Evolutionary conservation across 2,329 filamentous ascomycete genomes (phyloP).

Genomic region (Cyphellophora europaea): DNA sequence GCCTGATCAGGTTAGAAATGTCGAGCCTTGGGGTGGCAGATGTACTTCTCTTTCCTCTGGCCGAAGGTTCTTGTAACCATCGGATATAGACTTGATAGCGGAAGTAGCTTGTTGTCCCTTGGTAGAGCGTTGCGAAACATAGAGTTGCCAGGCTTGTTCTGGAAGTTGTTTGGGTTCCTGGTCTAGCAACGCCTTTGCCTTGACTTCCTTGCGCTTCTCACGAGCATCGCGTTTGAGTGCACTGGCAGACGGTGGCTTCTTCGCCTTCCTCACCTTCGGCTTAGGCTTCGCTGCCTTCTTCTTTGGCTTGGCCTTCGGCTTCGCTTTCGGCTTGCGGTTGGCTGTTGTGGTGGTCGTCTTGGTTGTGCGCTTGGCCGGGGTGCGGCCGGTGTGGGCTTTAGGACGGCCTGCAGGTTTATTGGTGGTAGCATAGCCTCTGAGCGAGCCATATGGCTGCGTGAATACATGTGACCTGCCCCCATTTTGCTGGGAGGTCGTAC

Average conservation of each 20-base stretch:
- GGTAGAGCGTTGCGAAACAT: constrained; percentile 12
- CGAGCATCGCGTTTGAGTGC: constrained; percentile 18
- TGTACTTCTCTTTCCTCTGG: constrained; percentile 29
- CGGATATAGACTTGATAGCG: constrained; percentile 10
- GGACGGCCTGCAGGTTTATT: constrained; percentile 20
- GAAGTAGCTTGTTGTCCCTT: constrained; percentile 2
- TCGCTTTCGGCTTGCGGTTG: constrained; percentile 17
- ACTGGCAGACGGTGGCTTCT: constrained; percentile 16
- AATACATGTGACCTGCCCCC: constrained; percentile 8
- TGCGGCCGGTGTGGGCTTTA: constrained; percentile 23
- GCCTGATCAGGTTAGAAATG: too few relatives aligned
- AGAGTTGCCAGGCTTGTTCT: constrained; percentile 18
- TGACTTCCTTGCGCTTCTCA: constrained; percentile 6
- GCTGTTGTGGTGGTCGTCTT: constrained; percentile 13
- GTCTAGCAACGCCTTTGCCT: constrained; percentile 8
- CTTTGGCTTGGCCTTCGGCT: constrained; percentile 20
- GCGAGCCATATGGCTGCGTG: constrained; percentile 15
- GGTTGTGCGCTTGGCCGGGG: constrained; percentile 18
- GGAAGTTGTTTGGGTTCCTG: constrained; percentile 27
- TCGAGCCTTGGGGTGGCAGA: too few relatives aligned
- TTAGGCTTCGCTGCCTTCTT: constrained; percentile 19
- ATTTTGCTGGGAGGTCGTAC: constrained; percentile 8
- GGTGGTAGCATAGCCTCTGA: constrained; percentile 23
- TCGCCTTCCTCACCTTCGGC: constrained; percentile 19
- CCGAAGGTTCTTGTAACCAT: constrained; percentile 25